These are phyloP conservation scores for Ogataea saltuana DNA, from an alignment of 805 yeast genomes.

Conservation along the genomic window DNA sequence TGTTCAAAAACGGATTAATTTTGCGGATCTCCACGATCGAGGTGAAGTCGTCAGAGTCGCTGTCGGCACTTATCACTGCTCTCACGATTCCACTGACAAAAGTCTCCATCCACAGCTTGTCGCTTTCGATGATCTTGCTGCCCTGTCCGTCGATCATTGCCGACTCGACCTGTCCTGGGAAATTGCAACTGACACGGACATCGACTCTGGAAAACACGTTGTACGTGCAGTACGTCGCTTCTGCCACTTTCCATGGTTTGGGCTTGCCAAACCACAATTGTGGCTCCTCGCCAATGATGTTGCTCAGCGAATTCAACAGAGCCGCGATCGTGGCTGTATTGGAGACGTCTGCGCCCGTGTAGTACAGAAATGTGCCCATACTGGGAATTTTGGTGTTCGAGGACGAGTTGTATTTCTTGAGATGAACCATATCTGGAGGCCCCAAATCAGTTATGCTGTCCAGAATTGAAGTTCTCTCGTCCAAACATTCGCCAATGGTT, in stretches of 20 bases:
- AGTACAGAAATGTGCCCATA: conserved; percentile 72
- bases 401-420: conserved; percentile 41
- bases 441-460: conserved; percentile 66
- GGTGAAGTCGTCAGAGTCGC: conserved; percentile 66
- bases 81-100: conserved; percentile 74
- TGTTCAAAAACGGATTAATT: conserved; percentile 67
- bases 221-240: conserved; percentile 67
- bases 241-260: conserved; percentile 68
- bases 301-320: conserved; percentile 65
- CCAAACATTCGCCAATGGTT: conserved; percentile 51
- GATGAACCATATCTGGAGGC: conserved; percentile 64
- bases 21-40: conserved; percentile 82
- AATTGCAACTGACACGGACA: conserved; percentile 67
- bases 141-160: conserved; percentile 52
- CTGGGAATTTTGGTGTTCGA: conserved; percentile 41
- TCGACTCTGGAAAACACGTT: conserved; percentile 64
- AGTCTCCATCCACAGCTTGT: conserved; percentile 59
- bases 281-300: conserved; percentile 56
- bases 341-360: conserved; percentile 74
- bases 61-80: conserved; percentile 64
- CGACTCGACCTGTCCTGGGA: conserved; percentile 73
- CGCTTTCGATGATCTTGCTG: conserved; percentile 51
- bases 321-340: conserved; percentile 80
- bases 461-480: conserved; percentile 63
- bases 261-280: conserved; percentile 83